Evolutionary conservation across 108 stramenopile genomes (phyloP).

Genomic region (Poteriospumella lacustris): DNA sequence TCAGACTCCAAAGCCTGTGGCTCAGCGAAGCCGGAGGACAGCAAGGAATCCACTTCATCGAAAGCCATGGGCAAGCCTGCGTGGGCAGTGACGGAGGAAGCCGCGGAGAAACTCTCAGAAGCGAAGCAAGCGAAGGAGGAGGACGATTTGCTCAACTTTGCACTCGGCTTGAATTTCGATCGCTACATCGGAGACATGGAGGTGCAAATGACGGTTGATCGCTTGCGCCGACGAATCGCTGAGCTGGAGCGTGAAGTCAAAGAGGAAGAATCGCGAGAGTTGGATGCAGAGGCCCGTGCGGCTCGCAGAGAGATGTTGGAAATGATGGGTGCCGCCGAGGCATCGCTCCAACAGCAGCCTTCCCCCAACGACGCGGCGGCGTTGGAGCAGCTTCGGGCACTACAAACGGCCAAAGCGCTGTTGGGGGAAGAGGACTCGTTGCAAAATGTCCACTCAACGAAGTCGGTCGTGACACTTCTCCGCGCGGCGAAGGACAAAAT

Average conservation of each 20-base stretch:
- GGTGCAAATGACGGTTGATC: conserved; percentile 53
- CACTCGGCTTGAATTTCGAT: conserved; percentile 66
- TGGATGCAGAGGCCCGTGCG: conserved; percentile 19
- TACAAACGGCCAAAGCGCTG: conserved; percentile 15
- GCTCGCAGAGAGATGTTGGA: conserved; percentile 33
- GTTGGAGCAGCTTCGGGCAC: background rate
- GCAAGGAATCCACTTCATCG: no score
- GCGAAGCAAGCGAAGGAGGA: conserved; percentile 52
- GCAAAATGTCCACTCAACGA: conserved; percentile 20
- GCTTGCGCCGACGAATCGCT: conserved; percentile 34
- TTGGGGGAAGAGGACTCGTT: conserved; percentile 12
- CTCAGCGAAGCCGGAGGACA: no score
- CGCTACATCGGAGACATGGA: conserved; percentile 70
- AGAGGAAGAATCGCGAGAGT: conserved; percentile 4
- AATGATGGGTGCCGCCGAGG: conserved; percentile 27
- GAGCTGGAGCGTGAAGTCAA: conserved; percentile 39
- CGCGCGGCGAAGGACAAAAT: conserved; percentile 14
- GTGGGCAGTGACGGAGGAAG: conserved; percentile 70
- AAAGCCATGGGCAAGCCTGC: no score
- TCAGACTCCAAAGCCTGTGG: no score
- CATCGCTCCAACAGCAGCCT: background rate
- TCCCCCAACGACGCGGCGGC: background rate
- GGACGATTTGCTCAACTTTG: conserved; percentile 67
- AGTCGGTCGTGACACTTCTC: background rate
- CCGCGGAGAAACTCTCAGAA: conserved; percentile 41